These are phyloP conservation scores for Phycomyces blakesleeanus DNA, from an alignment of 192 early-diverging fungal genomes.

Conservation along the genomic window DNA sequence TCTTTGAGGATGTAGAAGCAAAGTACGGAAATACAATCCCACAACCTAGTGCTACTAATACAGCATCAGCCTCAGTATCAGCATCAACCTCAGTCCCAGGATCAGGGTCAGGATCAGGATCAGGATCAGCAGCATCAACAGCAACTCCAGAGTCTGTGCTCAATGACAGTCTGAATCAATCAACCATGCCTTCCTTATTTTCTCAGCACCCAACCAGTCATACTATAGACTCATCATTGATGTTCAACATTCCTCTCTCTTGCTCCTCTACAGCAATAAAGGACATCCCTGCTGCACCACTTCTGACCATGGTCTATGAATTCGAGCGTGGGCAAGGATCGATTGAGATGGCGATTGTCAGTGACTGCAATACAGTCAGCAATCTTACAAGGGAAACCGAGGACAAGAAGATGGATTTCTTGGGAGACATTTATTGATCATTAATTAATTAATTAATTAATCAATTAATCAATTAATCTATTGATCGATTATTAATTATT, in stretches of 20 bases:
- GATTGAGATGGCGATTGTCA: constrained; percentile 43
- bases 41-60: not conserved
- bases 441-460: too few species aligned
- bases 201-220: not conserved
- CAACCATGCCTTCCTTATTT: not conserved
- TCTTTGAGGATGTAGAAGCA: constrained; percentile 32
- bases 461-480: too few species aligned
- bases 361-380: constrained; percentile 8
- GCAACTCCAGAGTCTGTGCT: not conserved
- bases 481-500: too few species aligned
- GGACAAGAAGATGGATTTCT: not conserved
- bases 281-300: not conserved
- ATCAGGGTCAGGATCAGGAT: too few species aligned
- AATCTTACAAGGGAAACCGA: not conserved
- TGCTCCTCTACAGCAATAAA: not conserved
- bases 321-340: constrained; percentile 50
- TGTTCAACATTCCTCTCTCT: not conserved
- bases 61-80: not conserved
- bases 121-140: too few species aligned
- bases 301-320: constrained; percentile 49
- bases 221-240: not conserved
- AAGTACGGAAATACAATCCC: constrained; percentile 2
- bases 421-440: not conserved
- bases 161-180: not conserved
- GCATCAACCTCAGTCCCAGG: too few species aligned